Evolutionary conservation across 768 basidiomycete genomes (phyloP).

Genomic region (Suillus fuscotomentosus): DNA sequence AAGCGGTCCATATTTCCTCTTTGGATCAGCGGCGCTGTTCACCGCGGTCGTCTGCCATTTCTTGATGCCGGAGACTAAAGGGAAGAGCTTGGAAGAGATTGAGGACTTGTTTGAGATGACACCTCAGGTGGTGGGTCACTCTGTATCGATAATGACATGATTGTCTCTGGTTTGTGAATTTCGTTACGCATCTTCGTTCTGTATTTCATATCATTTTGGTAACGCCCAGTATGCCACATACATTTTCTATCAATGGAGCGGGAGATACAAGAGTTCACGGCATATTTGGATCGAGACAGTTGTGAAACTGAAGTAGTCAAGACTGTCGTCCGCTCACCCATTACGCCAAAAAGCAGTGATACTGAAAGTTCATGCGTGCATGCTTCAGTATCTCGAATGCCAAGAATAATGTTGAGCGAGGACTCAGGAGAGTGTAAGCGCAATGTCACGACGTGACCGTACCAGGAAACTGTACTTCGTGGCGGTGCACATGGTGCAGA

Average conservation of each 20-base stretch:
- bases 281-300: no score
- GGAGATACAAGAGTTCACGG: no score
- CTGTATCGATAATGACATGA: background rate
- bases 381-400: no score
- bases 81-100: slow-evolving; percentile 42
- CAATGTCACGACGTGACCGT: no score
- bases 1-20: slow-evolving; percentile 49
- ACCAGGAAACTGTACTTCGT: no score
- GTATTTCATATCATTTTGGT: background rate
- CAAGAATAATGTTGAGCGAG: no score
- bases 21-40: slow-evolving; percentile 36
- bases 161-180: background rate
- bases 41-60: slow-evolving; percentile 37
- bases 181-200: background rate
- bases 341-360: no score
- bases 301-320: no score
- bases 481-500: no score
- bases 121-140: background rate
- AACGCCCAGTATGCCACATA: background rate
- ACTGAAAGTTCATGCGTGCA: no score
- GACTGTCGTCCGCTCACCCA: no score
- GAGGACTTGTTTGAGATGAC: slow-evolving; percentile 34
- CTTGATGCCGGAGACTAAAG: slow-evolving; percentile 45
- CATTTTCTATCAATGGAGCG: background rate
- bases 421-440: no score